phyloP scores from a whole-genome alignment of 306 rosid species.

The Vachellia collinsii region DNA sequence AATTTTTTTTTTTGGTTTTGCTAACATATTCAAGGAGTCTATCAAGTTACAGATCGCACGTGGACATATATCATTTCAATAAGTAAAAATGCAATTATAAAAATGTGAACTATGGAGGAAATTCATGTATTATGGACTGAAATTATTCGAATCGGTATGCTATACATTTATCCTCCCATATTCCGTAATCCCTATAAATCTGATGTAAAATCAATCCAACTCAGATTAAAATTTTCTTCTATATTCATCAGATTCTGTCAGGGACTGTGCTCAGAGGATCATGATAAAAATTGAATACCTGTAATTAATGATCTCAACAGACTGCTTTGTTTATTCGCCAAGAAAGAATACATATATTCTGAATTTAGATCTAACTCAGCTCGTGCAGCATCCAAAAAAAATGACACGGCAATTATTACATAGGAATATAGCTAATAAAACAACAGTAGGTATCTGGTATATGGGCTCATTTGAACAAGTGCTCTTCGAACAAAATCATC shows the following conservation, averaged over 20 bases:
- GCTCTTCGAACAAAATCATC: conserved; percentile 6
- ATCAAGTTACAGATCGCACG: not conserved
- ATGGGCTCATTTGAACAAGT: not conserved
- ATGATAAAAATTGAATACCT: not conserved
- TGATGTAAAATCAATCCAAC: not conserved
- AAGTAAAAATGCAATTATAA: not conserved
- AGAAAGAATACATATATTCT: too few relatives aligned
- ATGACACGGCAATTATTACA: not conserved
- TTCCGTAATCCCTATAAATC: not conserved
- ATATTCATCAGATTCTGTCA: not conserved
- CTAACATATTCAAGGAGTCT: not conserved
- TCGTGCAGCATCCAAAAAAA: not conserved
- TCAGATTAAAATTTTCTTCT: not conserved
- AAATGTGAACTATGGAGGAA: not conserved
- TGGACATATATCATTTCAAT: not conserved
- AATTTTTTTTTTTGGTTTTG: not conserved
- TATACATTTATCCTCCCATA: not conserved
- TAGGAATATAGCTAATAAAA: not conserved
- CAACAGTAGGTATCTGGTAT: not conserved
- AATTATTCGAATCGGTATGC: not conserved
- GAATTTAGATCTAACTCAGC: not conserved
- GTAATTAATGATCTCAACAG: not conserved
- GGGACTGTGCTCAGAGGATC: not conserved
- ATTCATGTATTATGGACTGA: not conserved
- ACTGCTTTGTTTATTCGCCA: not conserved